Evolutionary conservation across 176 grass and related monocot species (phyloP), one percentile per base, ranked within the genome.

Genomic region (Typha latifolia): DNA sequence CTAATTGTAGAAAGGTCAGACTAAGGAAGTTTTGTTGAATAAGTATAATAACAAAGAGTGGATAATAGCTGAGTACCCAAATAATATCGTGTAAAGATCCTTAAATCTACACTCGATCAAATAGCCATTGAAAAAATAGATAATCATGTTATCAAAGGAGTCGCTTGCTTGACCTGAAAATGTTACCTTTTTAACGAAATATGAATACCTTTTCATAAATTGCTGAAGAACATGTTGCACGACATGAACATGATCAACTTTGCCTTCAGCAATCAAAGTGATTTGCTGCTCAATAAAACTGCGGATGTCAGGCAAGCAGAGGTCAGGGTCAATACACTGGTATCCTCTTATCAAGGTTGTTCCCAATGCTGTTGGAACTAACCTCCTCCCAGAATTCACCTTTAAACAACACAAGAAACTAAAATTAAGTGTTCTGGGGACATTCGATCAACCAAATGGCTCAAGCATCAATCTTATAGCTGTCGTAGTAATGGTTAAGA

Each of bases 271-370:
- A 79, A 91, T 85, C 62, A 96, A 77, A 66, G 91, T 91, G 66
- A 96, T 96, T 76, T 96, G 91, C 61, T 96, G 91, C 62, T 96
- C 91, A 81, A 96, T 96, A 82, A 96, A 96, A 70, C 91, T 85
- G 66, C 87, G 80, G 77, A 96, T 96, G 67, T 96, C 92, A 51
- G 92, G 92, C 73, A 91, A 86, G 74, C 88, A 96, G 51, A 96
- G 85, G 75, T 96, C 88, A 20, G 88, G 71, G 77, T 96, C 92
- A 77, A 96, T 96, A 73, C 92, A 91, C 56, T 96, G 92, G 50
- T 96, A 96, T 53, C 92, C 92, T 91, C 80, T 96, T 75, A 96
- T 89, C 64, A 96, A 76, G 2, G 92, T 96, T 47, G 85, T 96
- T 69, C 92, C 92, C 43, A 96, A 72, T 53, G 82, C 82, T 81